Percentiles rank a stretch among this genome's conserved stretches.
Evolutionary conservation across 2,329 filamentous ascomycete species (phyloP).

Genomic region (Dactylella cylindrospora): DNA sequence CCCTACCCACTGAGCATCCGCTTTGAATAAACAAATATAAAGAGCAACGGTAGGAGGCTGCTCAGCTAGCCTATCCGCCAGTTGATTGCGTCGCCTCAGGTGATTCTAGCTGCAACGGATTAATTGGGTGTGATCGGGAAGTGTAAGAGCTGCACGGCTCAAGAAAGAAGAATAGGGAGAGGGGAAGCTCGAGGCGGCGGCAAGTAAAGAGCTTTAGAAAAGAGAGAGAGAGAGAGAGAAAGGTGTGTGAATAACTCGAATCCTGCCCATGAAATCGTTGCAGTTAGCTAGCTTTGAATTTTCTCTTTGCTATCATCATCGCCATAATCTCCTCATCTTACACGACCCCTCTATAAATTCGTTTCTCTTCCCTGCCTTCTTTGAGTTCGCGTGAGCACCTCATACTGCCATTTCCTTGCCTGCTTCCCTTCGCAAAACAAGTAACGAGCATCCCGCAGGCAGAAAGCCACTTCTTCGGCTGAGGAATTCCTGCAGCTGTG

Average conservation of each 20-base stretch:
- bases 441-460: background rate
- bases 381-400: background rate
- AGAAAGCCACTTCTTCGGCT: conserved; percentile 1
- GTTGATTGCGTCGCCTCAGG: background rate
- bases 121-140: conserved; percentile 3
- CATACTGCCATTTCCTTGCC: background rate
- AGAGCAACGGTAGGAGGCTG: background rate
- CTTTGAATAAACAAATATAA: conserved; percentile 4
- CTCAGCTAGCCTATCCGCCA: background rate
- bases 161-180: conserved; percentile 2
- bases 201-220: background rate
- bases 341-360: too few species aligned
- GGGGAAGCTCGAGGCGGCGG: conserved; percentile 5
- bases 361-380: background rate
- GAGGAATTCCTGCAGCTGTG: conserved; percentile 26
- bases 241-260: too few species aligned
- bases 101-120: conserved; percentile 1
- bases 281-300: too few species aligned
- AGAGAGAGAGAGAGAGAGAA: background rate
- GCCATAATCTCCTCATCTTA: too few species aligned
- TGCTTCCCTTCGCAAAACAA: background rate
- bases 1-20: conserved; percentile 20
- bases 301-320: too few species aligned
- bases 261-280: too few species aligned
- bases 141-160: conserved; percentile 6